These are phyloP conservation scores for Aegle marmelos DNA, from an alignment of 345 rosid species.

Conservation along the genomic window DNA sequence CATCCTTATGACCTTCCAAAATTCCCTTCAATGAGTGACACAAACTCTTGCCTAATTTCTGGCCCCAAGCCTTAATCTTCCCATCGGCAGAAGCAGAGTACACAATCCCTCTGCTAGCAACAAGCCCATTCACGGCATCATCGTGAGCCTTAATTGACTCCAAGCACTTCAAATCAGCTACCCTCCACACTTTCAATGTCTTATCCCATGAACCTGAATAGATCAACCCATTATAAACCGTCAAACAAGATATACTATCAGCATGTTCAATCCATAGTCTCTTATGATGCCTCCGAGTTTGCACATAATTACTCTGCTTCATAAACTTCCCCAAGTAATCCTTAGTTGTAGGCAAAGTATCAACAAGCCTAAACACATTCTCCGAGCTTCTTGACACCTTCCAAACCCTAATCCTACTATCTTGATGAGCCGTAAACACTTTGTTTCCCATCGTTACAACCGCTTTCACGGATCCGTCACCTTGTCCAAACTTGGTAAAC, in stretches of 20 bases:
- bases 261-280: slow-evolving; percentile 78
- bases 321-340: slow-evolving; percentile 79
- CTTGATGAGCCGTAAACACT: slow-evolving; percentile 94
- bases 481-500: slow-evolving; percentile 90
- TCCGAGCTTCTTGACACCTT: slow-evolving; percentile 69
- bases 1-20: slow-evolving; percentile 71
- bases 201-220: slow-evolving; percentile 97
- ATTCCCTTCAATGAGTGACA: slow-evolving; percentile 75
- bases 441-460: slow-evolving; percentile 56
- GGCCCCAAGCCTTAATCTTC: slow-evolving; percentile 79
- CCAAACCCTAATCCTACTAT: slow-evolving; percentile 87
- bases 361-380: slow-evolving; percentile 64
- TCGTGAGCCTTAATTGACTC: slow-evolving; percentile 91
- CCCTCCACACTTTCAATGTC: slow-evolving; percentile 90
- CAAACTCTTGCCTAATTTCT: slow-evolving; percentile 43
- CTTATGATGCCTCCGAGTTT: slow-evolving; percentile 63
- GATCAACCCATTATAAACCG: slow-evolving; percentile 54
- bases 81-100: slow-evolving; percentile 96
- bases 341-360: slow-evolving; percentile 80
- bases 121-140: slow-evolving; percentile 74
- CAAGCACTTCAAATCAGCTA: slow-evolving; percentile 74
- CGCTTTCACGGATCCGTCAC: slow-evolving; percentile 89
- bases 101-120: slow-evolving; percentile 58
- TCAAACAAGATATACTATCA: slow-evolving; percentile 86
- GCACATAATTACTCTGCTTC: slow-evolving; percentile 83